Evolutionary conservation across 768 basidiomycete genomes (phyloP).

Genomic region (Tulasnella sp.): DNA sequence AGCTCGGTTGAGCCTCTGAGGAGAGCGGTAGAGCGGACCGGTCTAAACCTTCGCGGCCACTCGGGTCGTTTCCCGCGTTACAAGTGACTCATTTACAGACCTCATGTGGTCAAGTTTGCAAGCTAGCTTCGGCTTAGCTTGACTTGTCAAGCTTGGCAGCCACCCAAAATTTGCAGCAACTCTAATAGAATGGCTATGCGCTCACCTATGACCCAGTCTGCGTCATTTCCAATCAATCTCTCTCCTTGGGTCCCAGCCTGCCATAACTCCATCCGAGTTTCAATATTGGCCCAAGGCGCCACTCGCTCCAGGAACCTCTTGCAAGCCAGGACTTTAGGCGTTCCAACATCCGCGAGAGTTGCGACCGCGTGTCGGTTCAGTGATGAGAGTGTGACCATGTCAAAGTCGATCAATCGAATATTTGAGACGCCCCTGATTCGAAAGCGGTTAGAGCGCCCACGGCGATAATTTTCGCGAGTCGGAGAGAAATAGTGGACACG

Average conservation of each 20-base stretch:
- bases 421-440: constrained; percentile 53
- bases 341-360: constrained; percentile 78
- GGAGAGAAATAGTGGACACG: constrained; percentile 27
- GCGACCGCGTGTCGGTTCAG: constrained; percentile 94
- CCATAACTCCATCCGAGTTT: constrained; percentile 77
- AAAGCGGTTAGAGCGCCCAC: neutral
- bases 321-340: constrained; percentile 79
- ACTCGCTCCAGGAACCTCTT: constrained; percentile 51
- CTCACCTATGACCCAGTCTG: constrained; percentile 89
- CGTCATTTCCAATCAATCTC: constrained; percentile 52
- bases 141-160: too few species aligned
- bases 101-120: too few species aligned
- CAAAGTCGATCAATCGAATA: constrained; percentile 83
- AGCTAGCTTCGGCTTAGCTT: too few species aligned
- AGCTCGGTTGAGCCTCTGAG: too few species aligned
- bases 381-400: constrained; percentile 89
- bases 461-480: neutral
- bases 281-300: constrained; percentile 79
- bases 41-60: too few species aligned
- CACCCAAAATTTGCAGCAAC: neutral
- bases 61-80: too few species aligned
- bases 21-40: too few species aligned
- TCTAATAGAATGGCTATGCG: neutral
- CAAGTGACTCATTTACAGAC: too few species aligned
- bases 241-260: constrained; percentile 58